A percentile compares a stretch with the other conserved stretches of the same genome.
phyloP scores from a whole-genome alignment of 805 yeast genomes.

The Cyberlindnera amylophila region DNA sequence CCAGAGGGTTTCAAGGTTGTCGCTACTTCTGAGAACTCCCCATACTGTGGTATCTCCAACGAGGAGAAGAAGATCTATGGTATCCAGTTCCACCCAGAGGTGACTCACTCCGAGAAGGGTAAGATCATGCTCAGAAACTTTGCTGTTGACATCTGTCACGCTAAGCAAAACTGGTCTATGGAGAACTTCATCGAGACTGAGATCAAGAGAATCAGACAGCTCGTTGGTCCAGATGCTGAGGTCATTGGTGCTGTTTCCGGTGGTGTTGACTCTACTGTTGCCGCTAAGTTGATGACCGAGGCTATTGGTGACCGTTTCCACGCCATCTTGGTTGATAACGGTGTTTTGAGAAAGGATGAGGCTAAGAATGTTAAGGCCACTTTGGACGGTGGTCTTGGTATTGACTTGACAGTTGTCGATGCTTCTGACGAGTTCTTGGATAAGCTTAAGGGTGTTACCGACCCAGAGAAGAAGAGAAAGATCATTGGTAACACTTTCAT shows the following conservation, averaged over 20 bases:
- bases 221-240: conserved; percentile 97
- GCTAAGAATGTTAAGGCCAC: conserved; percentile 86
- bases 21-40: conserved; percentile 92
- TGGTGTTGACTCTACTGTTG: conserved; percentile 99
- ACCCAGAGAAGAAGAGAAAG: conserved; percentile 98
- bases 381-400: conserved; percentile 88
- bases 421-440: conserved; percentile 87
- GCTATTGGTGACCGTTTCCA: conserved; percentile 99
- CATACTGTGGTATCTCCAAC: conserved; percentile 89
- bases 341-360: conserved; percentile 94
- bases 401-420: conserved; percentile 90
- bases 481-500: conserved; percentile 97
- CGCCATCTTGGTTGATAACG: conserved; percentile 96
- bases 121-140: conserved; percentile 83
- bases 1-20: conserved; percentile 87
- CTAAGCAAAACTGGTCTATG: conserved; percentile 94
- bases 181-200: conserved; percentile 96
- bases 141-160: conserved; percentile 87
- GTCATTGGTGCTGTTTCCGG: conserved; percentile 99
- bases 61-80: conserved; percentile 75
- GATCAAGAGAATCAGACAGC: conserved; percentile 81
- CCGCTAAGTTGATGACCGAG: conserved; percentile 95
- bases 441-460: conserved; percentile 89
- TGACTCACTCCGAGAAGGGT: conserved; percentile 92
- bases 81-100: conserved; percentile 99